A percentile compares a stretch with the other conserved stretches of the same genome.
Evolutionary conservation across 2,329 filamentous ascomycete genomes (phyloP).

Genomic region (Acarospora socialis): DNA sequence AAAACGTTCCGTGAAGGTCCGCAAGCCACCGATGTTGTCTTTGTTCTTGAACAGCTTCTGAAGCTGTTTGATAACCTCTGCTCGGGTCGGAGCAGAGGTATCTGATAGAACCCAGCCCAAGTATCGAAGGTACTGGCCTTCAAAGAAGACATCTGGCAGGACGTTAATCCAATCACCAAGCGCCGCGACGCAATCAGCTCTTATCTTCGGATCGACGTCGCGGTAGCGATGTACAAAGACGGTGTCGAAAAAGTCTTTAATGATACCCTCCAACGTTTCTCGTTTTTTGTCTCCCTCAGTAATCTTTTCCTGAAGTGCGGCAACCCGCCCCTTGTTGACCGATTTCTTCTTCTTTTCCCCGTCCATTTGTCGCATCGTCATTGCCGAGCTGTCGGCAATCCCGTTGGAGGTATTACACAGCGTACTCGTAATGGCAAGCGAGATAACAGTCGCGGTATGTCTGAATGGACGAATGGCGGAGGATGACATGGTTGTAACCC

Average conservation of each 20-base stretch:
- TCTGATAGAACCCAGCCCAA: conserved; percentile 93
- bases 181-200: conserved; percentile 74
- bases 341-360: conserved; percentile 56
- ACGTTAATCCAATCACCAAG: conserved; percentile 78
- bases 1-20: conserved; percentile 89
- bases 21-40: conserved; percentile 59
- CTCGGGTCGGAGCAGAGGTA: conserved; percentile 54
- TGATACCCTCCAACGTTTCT: conserved; percentile 52
- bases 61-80: conserved; percentile 78
- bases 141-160: conserved; percentile 77
- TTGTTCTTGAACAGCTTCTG: conserved; percentile 64
- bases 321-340: conserved; percentile 65
- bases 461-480: conserved; percentile 78
- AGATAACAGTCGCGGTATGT: conserved; percentile 80
- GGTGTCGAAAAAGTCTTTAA: conserved; percentile 79
- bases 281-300: conserved; percentile 56
- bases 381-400: conserved; percentile 58
- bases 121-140: conserved; percentile 81
- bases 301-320: conserved; percentile 57
- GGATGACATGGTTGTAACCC: conserved; percentile 84
- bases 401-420: conserved; percentile 60
- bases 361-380: conserved; percentile 64
- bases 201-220: conserved; percentile 79
- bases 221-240: conserved; percentile 93
- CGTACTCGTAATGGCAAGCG: conserved; percentile 63